Percentiles rank a stretch among this genome's conserved stretches.
phyloP scores from a whole-genome alignment of 2,329 filamentous ascomycete species.

The Ceratocystis albifundus region DNA sequence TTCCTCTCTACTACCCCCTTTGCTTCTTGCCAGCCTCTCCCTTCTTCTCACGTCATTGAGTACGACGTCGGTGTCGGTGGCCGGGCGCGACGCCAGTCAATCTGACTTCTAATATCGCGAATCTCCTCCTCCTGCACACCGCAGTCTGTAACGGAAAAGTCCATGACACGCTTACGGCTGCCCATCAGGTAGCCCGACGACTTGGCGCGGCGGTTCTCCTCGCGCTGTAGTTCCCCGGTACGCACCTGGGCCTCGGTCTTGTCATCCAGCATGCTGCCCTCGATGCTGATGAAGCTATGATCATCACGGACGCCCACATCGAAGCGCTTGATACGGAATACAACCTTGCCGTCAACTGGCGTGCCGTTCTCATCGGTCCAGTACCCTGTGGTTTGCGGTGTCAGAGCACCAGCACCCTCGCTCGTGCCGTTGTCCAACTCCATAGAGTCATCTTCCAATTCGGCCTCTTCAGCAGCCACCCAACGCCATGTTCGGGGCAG shows the following conservation, averaged over 20 bases:
- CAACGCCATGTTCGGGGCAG: constrained; percentile 73
- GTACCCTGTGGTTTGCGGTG: constrained; percentile 39
- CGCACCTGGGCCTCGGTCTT: constrained; percentile 51
- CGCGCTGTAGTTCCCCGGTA: constrained; percentile 31
- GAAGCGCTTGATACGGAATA: constrained; percentile 73
- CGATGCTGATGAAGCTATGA: constrained; percentile 71
- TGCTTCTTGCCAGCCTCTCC: not conserved
- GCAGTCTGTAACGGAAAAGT: constrained; percentile 21
- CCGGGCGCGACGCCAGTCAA: constrained; percentile 22
- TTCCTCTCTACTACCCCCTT: not conserved
- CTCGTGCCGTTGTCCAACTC: constrained; percentile 43
- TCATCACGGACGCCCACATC: constrained; percentile 65
- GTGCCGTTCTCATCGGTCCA: constrained; percentile 63
- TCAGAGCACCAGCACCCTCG: not conserved
- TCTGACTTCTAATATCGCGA: constrained; percentile 21
- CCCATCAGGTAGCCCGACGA: constrained; percentile 19
- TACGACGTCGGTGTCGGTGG: constrained; percentile 21
- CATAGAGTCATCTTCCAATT: constrained; percentile 36
- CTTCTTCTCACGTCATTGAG: constrained; percentile 15
- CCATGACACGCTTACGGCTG: constrained; percentile 11
- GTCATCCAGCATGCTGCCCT: constrained; percentile 70
- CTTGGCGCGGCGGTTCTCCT: constrained; percentile 16
- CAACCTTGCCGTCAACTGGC: constrained; percentile 57
- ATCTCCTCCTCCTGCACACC: constrained; percentile 21
- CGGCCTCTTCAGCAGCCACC: constrained; percentile 46